Percentiles rank a stretch among this genome's conserved stretches.
phyloP scores from a whole-genome alignment of 768 basidiomycete genomes.

The Amanita molliuscula region DNA sequence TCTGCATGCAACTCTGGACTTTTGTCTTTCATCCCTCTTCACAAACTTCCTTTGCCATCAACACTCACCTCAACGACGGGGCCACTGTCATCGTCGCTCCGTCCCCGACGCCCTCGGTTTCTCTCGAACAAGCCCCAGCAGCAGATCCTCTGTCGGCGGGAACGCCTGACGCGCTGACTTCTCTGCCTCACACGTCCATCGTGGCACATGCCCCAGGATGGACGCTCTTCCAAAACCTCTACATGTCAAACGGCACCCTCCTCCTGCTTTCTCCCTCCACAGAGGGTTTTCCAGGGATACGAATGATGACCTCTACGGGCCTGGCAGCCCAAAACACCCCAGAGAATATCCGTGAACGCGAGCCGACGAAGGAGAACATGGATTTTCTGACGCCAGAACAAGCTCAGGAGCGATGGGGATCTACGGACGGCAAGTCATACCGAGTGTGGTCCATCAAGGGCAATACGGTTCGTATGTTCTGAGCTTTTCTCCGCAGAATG shows the following conservation, averaged over 20 bases:
- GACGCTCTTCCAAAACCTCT: constrained; percentile 77
- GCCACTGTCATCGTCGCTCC: background rate
- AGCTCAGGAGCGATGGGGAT: constrained; percentile 53
- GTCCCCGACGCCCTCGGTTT: background rate
- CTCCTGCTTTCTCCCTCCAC: constrained; percentile 44
- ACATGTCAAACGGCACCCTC: constrained; percentile 78
- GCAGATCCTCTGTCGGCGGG: constrained; percentile 1
- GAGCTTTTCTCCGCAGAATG: background rate
- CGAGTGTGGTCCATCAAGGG: constrained; percentile 62
- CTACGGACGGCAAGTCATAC: constrained; percentile 19
- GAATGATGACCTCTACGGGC: constrained; percentile 56
- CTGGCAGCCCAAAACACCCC: constrained; percentile 45
- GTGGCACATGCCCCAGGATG: constrained; percentile 69
- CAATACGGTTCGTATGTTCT: constrained; percentile 41
- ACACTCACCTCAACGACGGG: background rate
- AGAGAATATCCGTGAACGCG: constrained; percentile 55
- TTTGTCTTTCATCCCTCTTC: constrained; percentile 21
- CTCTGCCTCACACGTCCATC: constrained; percentile 44
- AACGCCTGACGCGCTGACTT: constrained; percentile 3
- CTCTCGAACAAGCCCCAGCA: background rate
- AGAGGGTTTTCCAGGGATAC: constrained; percentile 28
- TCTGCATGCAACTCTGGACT: constrained; percentile 43
- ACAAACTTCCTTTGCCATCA: constrained; percentile 8
- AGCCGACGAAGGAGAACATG: constrained; percentile 59
- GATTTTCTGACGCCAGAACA: constrained; percentile 47